Base-by-base conservation (phyloP, 2,329 filamentous ascomycete species). In the Dothideomycetes sp. region DNA sequence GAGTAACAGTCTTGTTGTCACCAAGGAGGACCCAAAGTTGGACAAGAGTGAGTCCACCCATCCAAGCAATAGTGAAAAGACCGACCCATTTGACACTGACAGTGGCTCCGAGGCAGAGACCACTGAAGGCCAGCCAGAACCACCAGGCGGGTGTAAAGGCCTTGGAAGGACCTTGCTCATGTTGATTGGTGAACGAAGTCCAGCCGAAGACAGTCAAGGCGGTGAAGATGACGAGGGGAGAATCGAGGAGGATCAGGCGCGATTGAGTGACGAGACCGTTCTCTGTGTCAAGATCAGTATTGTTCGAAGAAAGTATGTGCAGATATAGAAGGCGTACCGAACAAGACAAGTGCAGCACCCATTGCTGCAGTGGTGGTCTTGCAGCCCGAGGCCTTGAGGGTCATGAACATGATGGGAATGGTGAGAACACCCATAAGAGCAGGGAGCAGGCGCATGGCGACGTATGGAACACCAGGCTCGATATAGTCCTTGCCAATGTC, bases 401-500 rank as follows among this genome's bases (percentile, higher is more conserved):
- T 95, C 58, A 98, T 65, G 68, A 94, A 98, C 74, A 96, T 93
- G 55, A 79, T 84, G 9, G 91, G 89, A 38, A 93, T 85, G 25
- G 94, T 77, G 42, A 93, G 64, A 45, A 96, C 80, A 59, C 91
- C 91, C 53, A 87, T 82, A 49, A 96, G 68, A 41, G 91, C 91
- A 27, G 91, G 89, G 51, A 94, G 78, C 65, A 96, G 65, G 60
- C 91, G 83, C 91, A 98, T 98, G 42, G 91, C 84, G 42, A 98
- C 91, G 64, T 98, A 98, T 30, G 91, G 91, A 41, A 98, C 91
- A 39, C 80, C 78, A 3, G 91, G 87, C 66, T 94, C 91, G 48
- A 96, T 62, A 60, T 98, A 98, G 63, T 98, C 91, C 69, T 96
- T 95, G 64, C 91, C 91, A 64, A 98, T 98, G 53, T 98, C 88